Evolutionary conservation across 345 rosid genomes (phyloP).

Genomic region (Rhodamnia argentea): DNA sequence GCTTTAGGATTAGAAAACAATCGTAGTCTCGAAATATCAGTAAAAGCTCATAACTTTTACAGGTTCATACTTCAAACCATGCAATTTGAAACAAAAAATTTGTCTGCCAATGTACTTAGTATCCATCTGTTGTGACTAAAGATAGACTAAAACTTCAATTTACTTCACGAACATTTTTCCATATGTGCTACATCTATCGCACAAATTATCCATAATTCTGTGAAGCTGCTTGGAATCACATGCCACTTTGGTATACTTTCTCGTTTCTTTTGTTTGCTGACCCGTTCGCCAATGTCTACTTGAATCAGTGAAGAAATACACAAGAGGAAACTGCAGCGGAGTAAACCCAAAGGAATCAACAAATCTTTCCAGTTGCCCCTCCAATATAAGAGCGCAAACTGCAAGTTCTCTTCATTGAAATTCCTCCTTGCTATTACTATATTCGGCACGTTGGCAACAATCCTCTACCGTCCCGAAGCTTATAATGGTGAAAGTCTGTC

Average conservation of each 20-base stretch:
- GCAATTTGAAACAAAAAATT: neutral
- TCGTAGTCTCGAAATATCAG: neutral
- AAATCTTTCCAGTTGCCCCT: slow-evolving; percentile 34
- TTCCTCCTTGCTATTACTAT: slow-evolving; percentile 45
- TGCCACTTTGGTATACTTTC: neutral
- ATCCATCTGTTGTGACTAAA: neutral
- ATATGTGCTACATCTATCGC: neutral
- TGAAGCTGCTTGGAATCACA: neutral
- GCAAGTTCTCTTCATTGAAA: slow-evolving; percentile 54
- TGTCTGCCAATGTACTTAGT: neutral
- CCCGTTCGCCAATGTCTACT: neutral
- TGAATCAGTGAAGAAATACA: slow-evolving; percentile 53
- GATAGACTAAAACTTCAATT: neutral
- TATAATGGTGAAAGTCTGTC: slow-evolving; percentile 27
- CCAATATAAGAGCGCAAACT: slow-evolving; percentile 43
- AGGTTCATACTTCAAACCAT: neutral
- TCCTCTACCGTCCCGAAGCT: slow-evolving; percentile 46
- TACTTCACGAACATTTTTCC: neutral
- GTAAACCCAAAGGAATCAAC: slow-evolving; percentile 27
- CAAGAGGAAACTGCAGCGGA: slow-evolving; percentile 44
- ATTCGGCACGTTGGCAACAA: slow-evolving; percentile 41
- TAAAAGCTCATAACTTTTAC: neutral
- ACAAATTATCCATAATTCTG: neutral
- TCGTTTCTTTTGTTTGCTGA: neutral
- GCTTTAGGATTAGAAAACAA: neutral